Percentiles rank a stretch among this genome's conserved stretches.
These are phyloP conservation scores for Pythium periplocum DNA, from an alignment of 352 stramenopile genomes.

Conservation along the genomic window DNA sequence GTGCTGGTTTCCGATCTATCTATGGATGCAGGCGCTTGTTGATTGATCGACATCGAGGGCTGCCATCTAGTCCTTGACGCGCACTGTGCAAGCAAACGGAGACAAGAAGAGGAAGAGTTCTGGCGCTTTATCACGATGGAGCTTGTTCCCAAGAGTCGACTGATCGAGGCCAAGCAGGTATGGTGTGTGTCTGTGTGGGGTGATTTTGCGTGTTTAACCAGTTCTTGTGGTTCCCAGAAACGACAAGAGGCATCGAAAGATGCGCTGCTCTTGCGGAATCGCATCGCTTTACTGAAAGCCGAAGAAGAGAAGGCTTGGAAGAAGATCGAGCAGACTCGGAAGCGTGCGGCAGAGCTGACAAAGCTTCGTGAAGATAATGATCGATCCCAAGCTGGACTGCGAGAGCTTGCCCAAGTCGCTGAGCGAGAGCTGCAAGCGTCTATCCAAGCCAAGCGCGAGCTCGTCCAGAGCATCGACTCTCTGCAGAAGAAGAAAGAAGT, in stretches of 20 bases:
- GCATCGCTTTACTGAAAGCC: conserved; percentile 73
- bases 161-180: conserved; percentile 81
- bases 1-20: too few relatives aligned
- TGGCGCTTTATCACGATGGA: conserved; percentile 9
- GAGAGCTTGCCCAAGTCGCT: conserved; percentile 44
- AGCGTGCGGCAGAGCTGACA: conserved; percentile 59
- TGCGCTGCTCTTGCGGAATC: conserved; percentile 68
- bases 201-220: not conserved
- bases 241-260: conserved; percentile 76
- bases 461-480: conserved; percentile 75
- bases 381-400: conserved; percentile 53
- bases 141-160: conserved; percentile 46
- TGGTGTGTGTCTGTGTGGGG: not conserved
- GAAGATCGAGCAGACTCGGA: conserved; percentile 82
- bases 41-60: too few relatives aligned
- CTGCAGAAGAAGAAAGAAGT: conserved; percentile 80
- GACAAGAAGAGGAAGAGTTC: not conserved
- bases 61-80: too few relatives aligned
- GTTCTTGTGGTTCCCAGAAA: conserved; percentile 23
- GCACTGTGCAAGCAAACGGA: too few relatives aligned
- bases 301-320: conserved; percentile 82
- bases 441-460: conserved; percentile 66
- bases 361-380: conserved; percentile 66
- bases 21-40: too few relatives aligned
- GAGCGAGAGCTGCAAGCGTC: conserved; percentile 64